Evolutionary conservation across 108 stramenopile genomes (phyloP).

Genomic region (Cyclotella cryptica): DNA sequence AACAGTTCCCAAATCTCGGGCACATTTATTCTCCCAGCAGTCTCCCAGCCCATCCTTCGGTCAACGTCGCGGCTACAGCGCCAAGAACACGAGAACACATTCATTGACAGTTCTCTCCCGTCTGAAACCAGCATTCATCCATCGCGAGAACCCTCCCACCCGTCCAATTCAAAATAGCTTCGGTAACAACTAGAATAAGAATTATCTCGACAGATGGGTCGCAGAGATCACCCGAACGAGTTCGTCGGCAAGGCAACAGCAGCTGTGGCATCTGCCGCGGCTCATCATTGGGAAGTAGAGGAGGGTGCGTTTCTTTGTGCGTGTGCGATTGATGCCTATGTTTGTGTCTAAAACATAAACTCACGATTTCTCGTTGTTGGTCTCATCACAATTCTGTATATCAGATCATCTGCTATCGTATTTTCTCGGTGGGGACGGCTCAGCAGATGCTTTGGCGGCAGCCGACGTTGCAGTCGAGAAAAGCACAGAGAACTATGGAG

Average conservation of each 20-base stretch:
- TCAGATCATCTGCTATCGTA: constrained; percentile 79
- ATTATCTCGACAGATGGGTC: background rate
- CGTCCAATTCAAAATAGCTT: too few relatives aligned
- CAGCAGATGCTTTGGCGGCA: constrained; percentile 4
- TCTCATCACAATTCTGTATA: background rate
- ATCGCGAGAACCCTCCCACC: too few relatives aligned
- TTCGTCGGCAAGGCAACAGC: constrained; percentile 33
- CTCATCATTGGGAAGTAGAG: constrained; percentile 45
- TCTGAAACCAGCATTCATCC: too few relatives aligned
- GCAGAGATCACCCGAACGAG: background rate
- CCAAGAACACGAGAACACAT: too few relatives aligned
- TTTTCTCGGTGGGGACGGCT: constrained; percentile 63
- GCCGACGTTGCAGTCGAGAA: constrained; percentile 13
- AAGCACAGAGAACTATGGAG: background rate
- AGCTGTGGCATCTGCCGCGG: constrained; percentile 33
- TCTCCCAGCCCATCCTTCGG: too few relatives aligned
- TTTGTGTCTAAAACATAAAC: background rate
- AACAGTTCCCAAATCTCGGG: too few relatives aligned
- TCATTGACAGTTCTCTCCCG: too few relatives aligned
- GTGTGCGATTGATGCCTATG: background rate
- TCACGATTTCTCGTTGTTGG: background rate
- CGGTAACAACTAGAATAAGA: too few relatives aligned
- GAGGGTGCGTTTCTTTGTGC: constrained; percentile 29
- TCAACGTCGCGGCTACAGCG: too few relatives aligned
- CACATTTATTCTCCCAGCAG: too few relatives aligned